Percentiles rank a stretch among this genome's conserved stretches.
Conservation (phyloP, 805 yeast genomes). For the Myxozyma vanderwaltii region DNA sequence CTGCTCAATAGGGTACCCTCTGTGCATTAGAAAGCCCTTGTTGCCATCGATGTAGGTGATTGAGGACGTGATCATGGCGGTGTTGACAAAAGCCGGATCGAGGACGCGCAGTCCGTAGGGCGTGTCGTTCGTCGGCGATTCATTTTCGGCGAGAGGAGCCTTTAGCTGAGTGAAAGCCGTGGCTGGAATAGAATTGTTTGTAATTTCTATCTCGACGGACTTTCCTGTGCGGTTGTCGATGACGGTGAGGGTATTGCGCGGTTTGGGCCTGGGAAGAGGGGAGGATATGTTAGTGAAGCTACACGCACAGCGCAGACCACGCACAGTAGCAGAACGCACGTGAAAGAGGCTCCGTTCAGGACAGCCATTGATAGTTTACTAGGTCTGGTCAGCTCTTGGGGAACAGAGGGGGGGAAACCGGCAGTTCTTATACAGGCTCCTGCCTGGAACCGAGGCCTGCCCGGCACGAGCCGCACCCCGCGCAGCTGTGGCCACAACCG, state of each 20-base stretch:
- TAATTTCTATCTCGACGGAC: constrained; percentile 24
- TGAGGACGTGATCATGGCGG: constrained; percentile 32
- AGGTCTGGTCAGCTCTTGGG: no score
- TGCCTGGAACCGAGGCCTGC: constrained; percentile 1
- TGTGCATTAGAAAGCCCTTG: constrained; percentile 33
- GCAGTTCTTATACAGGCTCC: neutral
- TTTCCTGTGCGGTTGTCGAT: constrained; percentile 34
- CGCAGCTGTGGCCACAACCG: no score
- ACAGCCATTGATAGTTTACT: neutral
- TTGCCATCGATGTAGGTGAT: constrained; percentile 34
- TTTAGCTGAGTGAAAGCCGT: constrained; percentile 30
- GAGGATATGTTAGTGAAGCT: neutral
- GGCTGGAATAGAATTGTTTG: constrained; percentile 31
- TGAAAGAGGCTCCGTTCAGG: neutral
- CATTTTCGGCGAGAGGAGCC: constrained; percentile 25
- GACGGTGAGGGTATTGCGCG: constrained; percentile 28
- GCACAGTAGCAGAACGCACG: neutral
- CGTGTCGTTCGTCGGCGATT: constrained; percentile 30
- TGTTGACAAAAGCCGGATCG: constrained; percentile 32
- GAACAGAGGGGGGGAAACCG: neutral
- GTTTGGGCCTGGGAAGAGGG: constrained; percentile 6
- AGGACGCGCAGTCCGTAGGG: constrained; percentile 31
- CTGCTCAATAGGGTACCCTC: constrained; percentile 34
- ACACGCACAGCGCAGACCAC: neutral
- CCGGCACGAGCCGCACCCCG: constrained; percentile 13